phyloP scores from a whole-genome alignment of 2,329 filamentous ascomycete species.

The Calonectria hongkongensis region DNA sequence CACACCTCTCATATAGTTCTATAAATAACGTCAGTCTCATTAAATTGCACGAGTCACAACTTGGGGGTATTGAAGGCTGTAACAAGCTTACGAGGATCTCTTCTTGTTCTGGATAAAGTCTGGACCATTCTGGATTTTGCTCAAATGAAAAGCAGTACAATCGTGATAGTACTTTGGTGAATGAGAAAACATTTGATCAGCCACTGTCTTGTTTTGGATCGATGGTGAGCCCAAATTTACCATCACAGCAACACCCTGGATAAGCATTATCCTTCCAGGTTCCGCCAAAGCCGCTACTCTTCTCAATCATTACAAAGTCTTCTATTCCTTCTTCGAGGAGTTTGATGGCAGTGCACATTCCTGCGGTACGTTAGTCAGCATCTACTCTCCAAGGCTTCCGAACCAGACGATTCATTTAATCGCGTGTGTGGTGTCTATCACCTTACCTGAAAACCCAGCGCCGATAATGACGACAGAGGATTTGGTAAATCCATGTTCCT shows the following conservation, averaged over 20 bases:
- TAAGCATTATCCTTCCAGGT: slow-evolving; percentile 38
- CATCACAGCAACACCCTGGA: slow-evolving; percentile 35
- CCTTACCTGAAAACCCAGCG: slow-evolving; percentile 30
- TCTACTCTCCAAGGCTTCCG: neutral
- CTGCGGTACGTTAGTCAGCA: neutral
- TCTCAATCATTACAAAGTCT: slow-evolving; percentile 31
- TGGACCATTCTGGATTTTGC: slow-evolving; percentile 29
- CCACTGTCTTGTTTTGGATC: neutral
- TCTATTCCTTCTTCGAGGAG: slow-evolving; percentile 24
- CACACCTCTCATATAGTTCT: slow-evolving; percentile 20
- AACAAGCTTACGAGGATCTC: slow-evolving; percentile 23
- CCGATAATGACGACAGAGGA: slow-evolving; percentile 22
- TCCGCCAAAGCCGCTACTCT: slow-evolving; percentile 29
- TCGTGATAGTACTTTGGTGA: slow-evolving; percentile 3
- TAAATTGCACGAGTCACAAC: no score
- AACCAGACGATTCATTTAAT: neutral
- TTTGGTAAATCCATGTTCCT: slow-evolving; percentile 27
- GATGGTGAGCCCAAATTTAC: neutral
- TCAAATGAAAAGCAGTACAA: slow-evolving; percentile 31
- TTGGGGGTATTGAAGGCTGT: no score
- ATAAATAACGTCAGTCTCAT: neutral
- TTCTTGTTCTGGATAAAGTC: slow-evolving; percentile 25
- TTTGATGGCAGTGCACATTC: slow-evolving; percentile 30
- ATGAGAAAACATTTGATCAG: neutral
- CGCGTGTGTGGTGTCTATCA: neutral